These are phyloP conservation scores for Alternaria infectoria DNA, from an alignment of 2,329 filamentous ascomycete species.

Conservation along the genomic window DNA sequence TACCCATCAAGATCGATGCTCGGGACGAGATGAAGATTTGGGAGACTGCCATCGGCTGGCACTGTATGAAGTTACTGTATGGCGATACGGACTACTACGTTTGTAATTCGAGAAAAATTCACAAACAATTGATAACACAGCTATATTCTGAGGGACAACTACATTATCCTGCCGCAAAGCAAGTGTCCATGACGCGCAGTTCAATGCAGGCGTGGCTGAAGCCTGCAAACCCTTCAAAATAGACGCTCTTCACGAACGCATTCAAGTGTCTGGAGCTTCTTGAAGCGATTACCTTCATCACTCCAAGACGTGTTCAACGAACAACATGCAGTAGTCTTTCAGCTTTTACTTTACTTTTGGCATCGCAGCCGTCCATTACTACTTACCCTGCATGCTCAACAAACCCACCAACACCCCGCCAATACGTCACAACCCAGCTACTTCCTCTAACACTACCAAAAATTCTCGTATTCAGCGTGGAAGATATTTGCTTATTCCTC, in stretches of 20 bases:
- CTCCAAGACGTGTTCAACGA: background rate
- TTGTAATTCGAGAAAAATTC: slow-evolving; percentile 10
- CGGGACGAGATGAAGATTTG: slow-evolving; percentile 18
- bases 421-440: background rate
- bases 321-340: background rate
- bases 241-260: background rate
- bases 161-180: background rate
- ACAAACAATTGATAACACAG: slow-evolving; percentile 7
- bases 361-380: background rate
- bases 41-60: slow-evolving; percentile 10
- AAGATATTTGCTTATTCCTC: background rate
- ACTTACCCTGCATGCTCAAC: background rate
- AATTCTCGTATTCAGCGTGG: background rate
- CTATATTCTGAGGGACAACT: background rate
- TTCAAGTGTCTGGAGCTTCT: background rate
- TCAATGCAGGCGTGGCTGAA: background rate
- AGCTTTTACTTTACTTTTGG: background rate
- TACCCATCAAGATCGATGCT: slow-evolving; percentile 37
- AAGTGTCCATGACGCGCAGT: background rate
- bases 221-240: background rate
- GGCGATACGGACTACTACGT: slow-evolving; percentile 11
- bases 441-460: background rate
- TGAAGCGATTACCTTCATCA: background rate
- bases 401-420: background rate
- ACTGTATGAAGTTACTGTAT: slow-evolving; percentile 13